A percentile compares a stretch with the other conserved stretches of the same genome.
Evolutionary conservation across 1,139 yeast species (phyloP).

Genomic region (Geotrichum klebahnii): DNA sequence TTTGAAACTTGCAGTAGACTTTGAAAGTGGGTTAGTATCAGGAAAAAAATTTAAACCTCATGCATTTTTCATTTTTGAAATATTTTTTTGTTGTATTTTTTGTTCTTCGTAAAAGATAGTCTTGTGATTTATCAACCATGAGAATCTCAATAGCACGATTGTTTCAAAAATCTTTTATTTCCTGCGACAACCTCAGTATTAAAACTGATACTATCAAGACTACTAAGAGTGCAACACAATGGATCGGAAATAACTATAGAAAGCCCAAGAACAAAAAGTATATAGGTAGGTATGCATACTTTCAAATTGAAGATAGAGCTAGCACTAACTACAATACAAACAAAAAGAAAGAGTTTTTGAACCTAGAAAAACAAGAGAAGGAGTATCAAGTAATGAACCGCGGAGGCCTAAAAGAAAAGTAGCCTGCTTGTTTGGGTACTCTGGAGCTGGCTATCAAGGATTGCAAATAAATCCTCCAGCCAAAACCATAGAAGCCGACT

Average conservation of each 20-base stretch:
- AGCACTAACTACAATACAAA: no score
- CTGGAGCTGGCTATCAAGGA: slow-evolving; percentile 97
- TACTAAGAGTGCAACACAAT: background rate
- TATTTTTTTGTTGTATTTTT: no score
- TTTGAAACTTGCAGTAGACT: no score
- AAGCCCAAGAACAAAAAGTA: background rate
- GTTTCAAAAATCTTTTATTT: no score
- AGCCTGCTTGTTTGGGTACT: slow-evolving; percentile 89
- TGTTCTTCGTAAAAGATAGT: no score
- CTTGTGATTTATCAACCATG: no score
- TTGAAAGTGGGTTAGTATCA: no score
- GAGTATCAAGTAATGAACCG: slow-evolving; percentile 40
- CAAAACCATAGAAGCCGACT: slow-evolving; percentile 88
- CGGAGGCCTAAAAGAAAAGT: slow-evolving; percentile 81
- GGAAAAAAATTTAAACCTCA: no score
- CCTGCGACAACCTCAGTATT: background rate
- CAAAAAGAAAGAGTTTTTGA: background rate
- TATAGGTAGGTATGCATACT: background rate
- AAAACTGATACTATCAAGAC: background rate
- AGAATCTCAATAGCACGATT: no score
- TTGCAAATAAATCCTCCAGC: slow-evolving; percentile 92
- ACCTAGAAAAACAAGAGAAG: background rate
- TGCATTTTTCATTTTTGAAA: no score
- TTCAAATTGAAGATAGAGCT: background rate
- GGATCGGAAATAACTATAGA: background rate